Conservation (phyloP, 139 green algal genomes). For the Tetratostichococcus sp. region DNA sequence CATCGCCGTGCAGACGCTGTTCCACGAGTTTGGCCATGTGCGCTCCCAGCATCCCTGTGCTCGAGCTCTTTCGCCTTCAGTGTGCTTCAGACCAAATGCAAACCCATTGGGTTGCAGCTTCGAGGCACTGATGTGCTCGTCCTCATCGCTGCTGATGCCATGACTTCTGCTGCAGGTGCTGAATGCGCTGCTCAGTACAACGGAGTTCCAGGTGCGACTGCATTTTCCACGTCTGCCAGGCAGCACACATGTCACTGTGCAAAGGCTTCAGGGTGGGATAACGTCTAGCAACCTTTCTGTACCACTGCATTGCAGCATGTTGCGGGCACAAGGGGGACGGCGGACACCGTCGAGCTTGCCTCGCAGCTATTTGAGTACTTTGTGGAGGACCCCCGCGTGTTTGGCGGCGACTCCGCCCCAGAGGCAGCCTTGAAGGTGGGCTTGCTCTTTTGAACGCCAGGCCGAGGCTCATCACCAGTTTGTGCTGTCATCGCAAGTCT, state of each 20-base stretch:
- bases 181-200: background rate
- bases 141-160: too few relatives aligned
- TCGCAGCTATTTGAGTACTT: background rate
- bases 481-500: too few relatives aligned
- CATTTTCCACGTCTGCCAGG: too few relatives aligned
- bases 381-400: background rate
- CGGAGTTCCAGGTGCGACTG: background rate
- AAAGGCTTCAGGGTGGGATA: too few relatives aligned
- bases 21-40: constrained; percentile 89
- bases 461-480: too few relatives aligned
- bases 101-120: too few relatives aligned
- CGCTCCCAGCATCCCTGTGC: constrained; percentile 68
- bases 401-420: background rate
- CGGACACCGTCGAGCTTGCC: background rate
- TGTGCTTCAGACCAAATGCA: too few relatives aligned
- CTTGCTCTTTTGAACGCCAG: too few relatives aligned
- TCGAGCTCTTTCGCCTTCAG: too few relatives aligned
- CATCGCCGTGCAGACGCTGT: constrained; percentile 66
- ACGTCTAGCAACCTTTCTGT: too few relatives aligned
- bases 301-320: background rate
- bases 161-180: background rate
- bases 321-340: background rate
- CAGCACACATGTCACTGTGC: too few relatives aligned
- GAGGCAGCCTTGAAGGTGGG: background rate
- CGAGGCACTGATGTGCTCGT: too few relatives aligned